Percentiles rank a stretch among this genome's conserved stretches.
Evolutionary conservation across 345 rosid species (phyloP).

Genomic region (Eucalyptus paniculata): DNA sequence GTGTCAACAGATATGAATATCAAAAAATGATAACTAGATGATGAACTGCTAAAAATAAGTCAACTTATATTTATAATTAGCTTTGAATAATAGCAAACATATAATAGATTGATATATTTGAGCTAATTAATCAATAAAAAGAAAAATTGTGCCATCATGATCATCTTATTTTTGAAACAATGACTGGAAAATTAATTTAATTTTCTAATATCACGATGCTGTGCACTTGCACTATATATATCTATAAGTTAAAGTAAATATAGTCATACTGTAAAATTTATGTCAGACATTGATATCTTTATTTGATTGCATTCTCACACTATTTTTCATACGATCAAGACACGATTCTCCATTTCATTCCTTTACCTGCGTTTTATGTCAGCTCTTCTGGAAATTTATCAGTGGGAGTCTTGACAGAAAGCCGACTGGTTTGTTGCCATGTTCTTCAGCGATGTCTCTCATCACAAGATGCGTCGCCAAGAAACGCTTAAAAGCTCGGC

Average conservation of each 20-base stretch:
- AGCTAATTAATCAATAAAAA: background rate
- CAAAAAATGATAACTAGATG: background rate
- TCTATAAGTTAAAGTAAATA: background rate
- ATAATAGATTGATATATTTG: background rate
- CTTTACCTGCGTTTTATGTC: background rate
- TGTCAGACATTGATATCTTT: background rate
- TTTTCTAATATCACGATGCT: background rate
- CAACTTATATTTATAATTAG: background rate
- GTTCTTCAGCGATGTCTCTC: background rate
- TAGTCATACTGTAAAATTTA: background rate
- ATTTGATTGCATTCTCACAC: background rate
- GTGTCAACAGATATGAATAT: no score
- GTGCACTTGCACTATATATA: background rate
- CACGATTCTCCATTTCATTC: background rate
- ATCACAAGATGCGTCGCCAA: background rate
- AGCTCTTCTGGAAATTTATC: background rate
- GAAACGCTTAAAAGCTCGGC: background rate
- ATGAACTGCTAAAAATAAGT: background rate
- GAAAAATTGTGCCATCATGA: background rate
- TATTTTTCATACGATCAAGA: fast-evolving
- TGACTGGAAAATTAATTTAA: background rate
- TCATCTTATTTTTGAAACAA: background rate
- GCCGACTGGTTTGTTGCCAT: background rate
- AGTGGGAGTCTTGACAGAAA: background rate
- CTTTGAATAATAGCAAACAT: fast-evolving